A percentile compares a stretch with the other conserved stretches of the same genome.
phyloP scores from a whole-genome alignment of 1,284 basidiomycete species.

The Cutaneotrichosporon sp. region DNA sequence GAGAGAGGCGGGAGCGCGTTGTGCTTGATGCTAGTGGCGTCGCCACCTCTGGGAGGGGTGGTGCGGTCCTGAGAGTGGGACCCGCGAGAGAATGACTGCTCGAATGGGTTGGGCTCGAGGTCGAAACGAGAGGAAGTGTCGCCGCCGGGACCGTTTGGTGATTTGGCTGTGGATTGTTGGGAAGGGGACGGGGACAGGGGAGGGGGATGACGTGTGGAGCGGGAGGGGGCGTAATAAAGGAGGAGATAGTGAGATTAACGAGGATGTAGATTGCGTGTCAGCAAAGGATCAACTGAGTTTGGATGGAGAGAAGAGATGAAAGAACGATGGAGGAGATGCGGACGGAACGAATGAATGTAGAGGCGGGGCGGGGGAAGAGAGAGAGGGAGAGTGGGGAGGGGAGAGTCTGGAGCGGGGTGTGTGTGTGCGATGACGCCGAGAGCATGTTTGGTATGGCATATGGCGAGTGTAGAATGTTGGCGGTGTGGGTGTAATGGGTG shows the following conservation, averaged over 20 bases:
- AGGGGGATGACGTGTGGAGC: conserved; percentile 2
- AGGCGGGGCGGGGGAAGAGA: too few species aligned
- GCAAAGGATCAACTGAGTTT: background rate
- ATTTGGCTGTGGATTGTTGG: conserved; percentile 14
- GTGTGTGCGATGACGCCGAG: background rate
- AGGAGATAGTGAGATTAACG: too few species aligned
- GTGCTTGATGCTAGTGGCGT: conserved; percentile 48
- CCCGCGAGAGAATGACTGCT: conserved; percentile 80
- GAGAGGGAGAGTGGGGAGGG: background rate
- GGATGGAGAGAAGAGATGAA: background rate
- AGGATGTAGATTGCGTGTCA: conserved; percentile 3
- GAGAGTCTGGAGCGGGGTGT: background rate
- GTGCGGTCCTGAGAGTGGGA: conserved; percentile 55
- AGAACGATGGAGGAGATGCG: background rate
- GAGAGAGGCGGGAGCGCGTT: conserved; percentile 80
- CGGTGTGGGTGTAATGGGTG: background rate
- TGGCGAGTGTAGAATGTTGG: too few species aligned
- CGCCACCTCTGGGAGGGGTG: conserved; percentile 54
- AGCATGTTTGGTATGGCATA: too few species aligned
- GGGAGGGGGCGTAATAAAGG: background rate
- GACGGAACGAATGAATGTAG: background rate
- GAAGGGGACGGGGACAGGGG: conserved; percentile 1
- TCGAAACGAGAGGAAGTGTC: conserved; percentile 44
- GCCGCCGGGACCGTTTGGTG: conserved; percentile 4
- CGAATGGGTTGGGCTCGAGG: conserved; percentile 93